Percentiles rank a stretch among this genome's conserved stretches.
Evolutionary conservation across 805 yeast species (phyloP).

Genomic region (Myxozyma geophila): DNA sequence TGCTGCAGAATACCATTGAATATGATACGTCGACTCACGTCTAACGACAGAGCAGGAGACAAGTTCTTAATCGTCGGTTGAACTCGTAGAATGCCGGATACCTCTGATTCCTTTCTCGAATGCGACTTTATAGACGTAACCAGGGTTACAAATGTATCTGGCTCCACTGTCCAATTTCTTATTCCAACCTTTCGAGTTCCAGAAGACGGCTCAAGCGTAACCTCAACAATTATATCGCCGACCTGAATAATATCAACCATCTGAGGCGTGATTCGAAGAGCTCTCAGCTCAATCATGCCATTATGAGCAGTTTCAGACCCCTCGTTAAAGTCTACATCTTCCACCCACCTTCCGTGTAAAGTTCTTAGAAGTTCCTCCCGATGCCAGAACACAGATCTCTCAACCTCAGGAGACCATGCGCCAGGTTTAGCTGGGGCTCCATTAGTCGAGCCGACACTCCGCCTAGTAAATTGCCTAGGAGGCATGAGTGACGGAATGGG

Average conservation of each 20-base stretch:
- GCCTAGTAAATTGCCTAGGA: conserved; percentile 30
- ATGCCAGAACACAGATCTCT: conserved; percentile 74
- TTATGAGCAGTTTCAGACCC: background rate
- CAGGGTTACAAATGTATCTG: conserved; percentile 23
- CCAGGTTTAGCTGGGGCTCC: background rate
- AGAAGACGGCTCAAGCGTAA: conserved; percentile 7
- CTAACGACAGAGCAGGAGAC: conserved; percentile 23
- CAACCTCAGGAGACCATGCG: conserved; percentile 22
- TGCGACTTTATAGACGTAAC: conserved; percentile 8
- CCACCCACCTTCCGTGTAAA: conserved; percentile 69
- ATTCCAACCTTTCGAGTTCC: conserved; percentile 17
- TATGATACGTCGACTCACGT: conserved; percentile 62
- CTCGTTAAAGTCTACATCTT: conserved; percentile 8
- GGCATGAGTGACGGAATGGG: conserved; percentile 29
- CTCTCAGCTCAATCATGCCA: conserved; percentile 71
- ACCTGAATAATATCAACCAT: conserved; percentile 63
- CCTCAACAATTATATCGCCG: conserved; percentile 51
- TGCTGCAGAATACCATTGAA: conserved; percentile 75
- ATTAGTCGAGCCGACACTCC: background rate
- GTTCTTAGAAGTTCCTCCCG: conserved; percentile 64
- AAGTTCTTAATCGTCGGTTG: conserved; percentile 32
- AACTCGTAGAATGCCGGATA: conserved; percentile 27
- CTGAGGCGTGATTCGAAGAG: conserved; percentile 61
- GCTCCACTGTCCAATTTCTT: conserved; percentile 25
- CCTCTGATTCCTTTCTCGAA: background rate